Base-by-base conservation (phyloP, 164 flowering plant genomes). In the Warburgia ugandensis region DNA sequence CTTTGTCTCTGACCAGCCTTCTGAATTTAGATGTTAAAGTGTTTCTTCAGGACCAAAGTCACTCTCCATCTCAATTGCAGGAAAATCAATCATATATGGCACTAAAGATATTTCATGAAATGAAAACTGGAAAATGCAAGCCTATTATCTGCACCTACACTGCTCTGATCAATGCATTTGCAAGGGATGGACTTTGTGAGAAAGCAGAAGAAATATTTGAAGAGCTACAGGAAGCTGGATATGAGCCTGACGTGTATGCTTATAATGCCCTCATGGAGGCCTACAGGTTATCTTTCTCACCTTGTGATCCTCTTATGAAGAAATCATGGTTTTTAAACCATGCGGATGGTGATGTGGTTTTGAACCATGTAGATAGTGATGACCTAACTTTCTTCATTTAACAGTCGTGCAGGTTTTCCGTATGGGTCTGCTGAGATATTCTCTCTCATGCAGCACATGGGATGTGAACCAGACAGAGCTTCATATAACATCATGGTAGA, bases 231-330 rank as follows among this genome's bases (percentile, higher is more conserved):
- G 84, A 81, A 70, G 84, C 77, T 44, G 95, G 97, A 9, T 65
- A 52, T 58, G 97, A 89, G 66, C 97, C 92, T 58, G 97, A 89
- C 71, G 95, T 85, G n/a, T 89, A 89, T 67, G 78, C 76, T 47
- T 89, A 89, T 53, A 89, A 89, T 67, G 95, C 97, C 6, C 87
- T 89, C 29, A 85, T 89, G 95, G 97, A 89, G 68, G 83, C 97
- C 37, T 89, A 89, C 68, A 81, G 81, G 97, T 84, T 40, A 26
- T 25, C 41, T 2, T 29, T 45, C n/a, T n/a, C 35, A 16, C 44
- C 17, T 32, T 43, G 22, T 25, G 14, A 20, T 35, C 9, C 14
- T 36, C 25, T 32, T n/a, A 28, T 7, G 1, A 46, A 46, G 6
- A 28, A 45, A 13, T 21, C 2, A 45, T 19, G 6, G 7, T 6